Percentiles rank a stretch among this genome's conserved stretches.
Evolutionary conservation across 257 asterid species (phyloP).

Genomic region (Eucommia ulmoides): DNA sequence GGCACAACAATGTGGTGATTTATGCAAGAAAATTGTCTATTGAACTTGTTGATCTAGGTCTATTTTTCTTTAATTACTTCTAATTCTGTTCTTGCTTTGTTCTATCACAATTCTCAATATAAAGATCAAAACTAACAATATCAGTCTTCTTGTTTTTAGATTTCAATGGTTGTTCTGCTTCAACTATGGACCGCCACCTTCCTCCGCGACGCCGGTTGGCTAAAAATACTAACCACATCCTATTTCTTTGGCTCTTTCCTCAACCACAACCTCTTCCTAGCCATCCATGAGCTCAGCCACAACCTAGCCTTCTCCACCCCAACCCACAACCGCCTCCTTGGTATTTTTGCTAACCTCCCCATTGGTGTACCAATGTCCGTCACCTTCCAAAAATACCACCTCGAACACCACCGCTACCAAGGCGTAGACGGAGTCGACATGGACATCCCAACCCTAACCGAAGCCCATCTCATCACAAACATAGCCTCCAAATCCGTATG

Average conservation of each 20-base stretch:
- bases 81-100: not conserved
- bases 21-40: no score
- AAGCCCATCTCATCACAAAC: slow-evolving; percentile 48
- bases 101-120: no score
- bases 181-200: slow-evolving; percentile 89
- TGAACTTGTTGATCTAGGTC: not conserved
- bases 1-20: no score
- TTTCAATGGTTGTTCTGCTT: slow-evolving; percentile 56
- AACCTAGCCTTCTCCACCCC: slow-evolving; percentile 90
- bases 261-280: slow-evolving; percentile 91
- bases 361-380: slow-evolving; percentile 93
- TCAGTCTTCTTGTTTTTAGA: slow-evolving; percentile 46
- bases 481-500: slow-evolving; percentile 54
- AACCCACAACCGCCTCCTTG: slow-evolving; percentile 75
- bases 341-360: slow-evolving; percentile 89
- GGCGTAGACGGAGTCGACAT: slow-evolving; percentile 93
- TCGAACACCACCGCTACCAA: slow-evolving; percentile 93
- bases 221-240: slow-evolving; percentile 49
- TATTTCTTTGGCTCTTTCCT: slow-evolving; percentile 91
- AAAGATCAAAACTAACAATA: no score
- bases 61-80: not conserved
- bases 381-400: slow-evolving; percentile 94
- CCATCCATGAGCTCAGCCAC: slow-evolving; percentile 91
- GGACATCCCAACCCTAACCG: slow-evolving; percentile 69
- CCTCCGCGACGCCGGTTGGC: slow-evolving; percentile 51